Conservation (phyloP, 371 early-diverging fungal genomes). For the Mucor piriformis region DNA sequence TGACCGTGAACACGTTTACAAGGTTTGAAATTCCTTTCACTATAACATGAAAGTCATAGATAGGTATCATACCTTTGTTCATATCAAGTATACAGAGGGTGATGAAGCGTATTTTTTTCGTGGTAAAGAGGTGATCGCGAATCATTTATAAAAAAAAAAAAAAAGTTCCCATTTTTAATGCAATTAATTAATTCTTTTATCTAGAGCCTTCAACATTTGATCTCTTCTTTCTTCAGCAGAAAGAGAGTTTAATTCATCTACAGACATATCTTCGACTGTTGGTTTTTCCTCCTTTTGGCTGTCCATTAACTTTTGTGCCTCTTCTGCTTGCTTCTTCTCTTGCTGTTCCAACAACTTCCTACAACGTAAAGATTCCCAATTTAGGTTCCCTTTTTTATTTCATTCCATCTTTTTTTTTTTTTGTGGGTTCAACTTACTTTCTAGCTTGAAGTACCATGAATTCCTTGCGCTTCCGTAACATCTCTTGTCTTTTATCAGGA, state of each 20-base stretch:
- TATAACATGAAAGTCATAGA: too few relatives aligned
- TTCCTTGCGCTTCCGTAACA: constrained; percentile 81
- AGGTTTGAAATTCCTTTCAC: too few relatives aligned
- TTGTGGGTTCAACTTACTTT: constrained; percentile 48
- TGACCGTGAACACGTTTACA: too few relatives aligned
- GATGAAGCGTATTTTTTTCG: too few relatives aligned
- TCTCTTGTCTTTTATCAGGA: constrained; percentile 74
- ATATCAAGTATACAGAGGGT: too few relatives aligned
- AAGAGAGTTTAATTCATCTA: constrained; percentile 47
- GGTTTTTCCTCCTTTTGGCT: background rate
- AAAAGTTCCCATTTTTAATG: too few relatives aligned
- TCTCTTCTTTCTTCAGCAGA: constrained; percentile 45
- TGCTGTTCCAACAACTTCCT: constrained; percentile 48
- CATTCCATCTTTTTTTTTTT: background rate
- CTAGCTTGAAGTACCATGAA: constrained; percentile 88
- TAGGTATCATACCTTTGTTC: too few relatives aligned
- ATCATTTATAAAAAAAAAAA: too few relatives aligned
- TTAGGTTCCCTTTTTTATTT: background rate
- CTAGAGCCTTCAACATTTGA: constrained; percentile 45
- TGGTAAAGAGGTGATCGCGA: too few relatives aligned
- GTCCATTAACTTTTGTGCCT: background rate
- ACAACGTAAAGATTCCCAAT: background rate
- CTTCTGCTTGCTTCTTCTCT: constrained; percentile 15
- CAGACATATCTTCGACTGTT: constrained; percentile 34
- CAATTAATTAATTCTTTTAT: constrained; percentile 23